Conservation (phyloP, 805 yeast genomes). For the Metschnikowia drakensbergensis region DNA sequence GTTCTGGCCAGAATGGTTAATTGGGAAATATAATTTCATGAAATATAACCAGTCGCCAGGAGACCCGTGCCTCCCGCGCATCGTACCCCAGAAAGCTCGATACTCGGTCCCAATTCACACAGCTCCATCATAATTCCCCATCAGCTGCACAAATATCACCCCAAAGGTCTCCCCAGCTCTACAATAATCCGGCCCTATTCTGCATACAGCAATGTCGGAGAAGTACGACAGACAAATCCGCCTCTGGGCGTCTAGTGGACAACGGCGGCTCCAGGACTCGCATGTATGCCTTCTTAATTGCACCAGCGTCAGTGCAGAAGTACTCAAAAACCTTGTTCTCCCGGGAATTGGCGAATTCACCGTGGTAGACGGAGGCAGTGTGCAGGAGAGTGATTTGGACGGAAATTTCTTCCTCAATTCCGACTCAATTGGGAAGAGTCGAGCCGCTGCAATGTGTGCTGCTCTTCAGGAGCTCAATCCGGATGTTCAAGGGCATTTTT, state of each 20-base stretch:
- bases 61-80: constrained; percentile 4
- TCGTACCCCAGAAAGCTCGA: neutral
- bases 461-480: constrained; percentile 56
- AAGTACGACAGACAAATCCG: constrained; percentile 86
- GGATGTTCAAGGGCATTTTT: constrained; percentile 45
- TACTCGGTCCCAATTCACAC: no score
- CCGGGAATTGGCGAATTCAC: constrained; percentile 68
- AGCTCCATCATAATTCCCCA: no score
- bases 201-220: constrained; percentile 5
- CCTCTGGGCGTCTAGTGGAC: constrained; percentile 82
- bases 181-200: no score
- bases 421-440: constrained; percentile 39
- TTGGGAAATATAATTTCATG: neutral
- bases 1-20: no score
- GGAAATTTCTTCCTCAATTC: constrained; percentile 59
- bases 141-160: no score
- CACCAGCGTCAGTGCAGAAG: constrained; percentile 58
- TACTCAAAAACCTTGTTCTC: constrained; percentile 70
- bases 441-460: constrained; percentile 37
- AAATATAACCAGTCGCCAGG: neutral
- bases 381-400: constrained; percentile 43
- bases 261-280: constrained; percentile 50
- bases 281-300: constrained; percentile 61
- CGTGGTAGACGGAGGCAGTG: constrained; percentile 47
- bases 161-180: no score